Base-by-base conservation (phyloP, 2,329 filamentous ascomycete species). In the Plenodomus biglobosus region DNA sequence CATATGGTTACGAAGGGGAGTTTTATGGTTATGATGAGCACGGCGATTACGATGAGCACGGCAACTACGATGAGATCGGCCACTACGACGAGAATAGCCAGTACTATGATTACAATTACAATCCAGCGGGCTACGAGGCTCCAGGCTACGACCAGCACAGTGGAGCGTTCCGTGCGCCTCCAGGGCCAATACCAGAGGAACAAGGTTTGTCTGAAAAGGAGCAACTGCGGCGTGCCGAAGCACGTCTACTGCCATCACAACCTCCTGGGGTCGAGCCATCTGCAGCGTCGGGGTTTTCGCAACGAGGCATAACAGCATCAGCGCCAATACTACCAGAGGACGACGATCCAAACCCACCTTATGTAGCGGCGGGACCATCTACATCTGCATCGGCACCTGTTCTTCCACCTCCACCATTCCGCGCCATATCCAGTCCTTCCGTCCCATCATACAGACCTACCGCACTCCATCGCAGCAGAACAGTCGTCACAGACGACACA, bases 131-230 rank as follows among this genome's bases (percentile, higher is more conserved):
- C 44, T 59, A 65, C 38, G 65, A 64, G 22, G 58, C 59, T 13
- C 65, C 65, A 17, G 61, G 58, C 32, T 68, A 68, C 40, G 59
- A 64, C 17, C 54, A 64, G 5, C 52, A 56, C 34, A 56, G 71
- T 58, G 67, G 85, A 15, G 82, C 85, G 22, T 64, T 61, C 40
- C 56, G 70, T 8, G 65, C 68, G 4, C 81, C 82, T 3, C 85
- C 86, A n/a, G 75, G 81, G 22, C 59, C 85, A 30, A 19, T 40
- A 16, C 75, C 78, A 10, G 74, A 80, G 11, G 84, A 90, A 46
- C 81, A 81, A 50, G 79, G 76, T 3, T 74, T 91, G 24, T 84
- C 86, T 11, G 94, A 97, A 55, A 96, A 96, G 71, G 86, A 95
- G 50, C 85, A 86, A 40, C 74, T 94, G 49, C 83, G 86, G 39